A percentile compares a stretch with the other conserved stretches of the same genome.
Conservation (phyloP, 805 yeast genomes). For the Zygosaccharomyces pseudorouxii region DNA sequence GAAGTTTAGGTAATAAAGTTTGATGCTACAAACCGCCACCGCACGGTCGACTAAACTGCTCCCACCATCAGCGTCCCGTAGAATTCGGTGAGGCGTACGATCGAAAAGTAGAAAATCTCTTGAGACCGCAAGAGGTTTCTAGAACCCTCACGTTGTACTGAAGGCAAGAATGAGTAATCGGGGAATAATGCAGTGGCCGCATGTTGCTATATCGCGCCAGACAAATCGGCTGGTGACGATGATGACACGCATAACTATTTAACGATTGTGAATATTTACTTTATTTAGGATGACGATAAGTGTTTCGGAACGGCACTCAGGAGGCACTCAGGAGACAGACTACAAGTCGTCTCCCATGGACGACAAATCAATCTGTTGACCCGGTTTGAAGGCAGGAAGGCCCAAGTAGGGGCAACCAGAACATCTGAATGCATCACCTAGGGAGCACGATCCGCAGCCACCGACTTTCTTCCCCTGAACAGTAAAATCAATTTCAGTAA, state of each 20-base stretch:
- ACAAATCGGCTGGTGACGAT: background rate
- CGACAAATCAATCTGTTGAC: conserved; percentile 77
- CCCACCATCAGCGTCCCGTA: background rate
- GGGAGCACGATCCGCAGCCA: conserved; percentile 94
- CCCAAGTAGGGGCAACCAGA: conserved; percentile 98
- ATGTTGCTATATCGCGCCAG: conserved; percentile 1
- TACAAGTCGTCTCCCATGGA: conserved; percentile 73
- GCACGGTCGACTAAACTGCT: no score
- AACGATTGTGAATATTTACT: background rate
- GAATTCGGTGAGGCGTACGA: conserved; percentile 3
- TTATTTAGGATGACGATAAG: background rate
- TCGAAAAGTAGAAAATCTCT: background rate
- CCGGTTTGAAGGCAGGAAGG: conserved; percentile 96
- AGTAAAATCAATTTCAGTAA: conserved; percentile 90
- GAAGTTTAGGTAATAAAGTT: conserved; percentile 1
- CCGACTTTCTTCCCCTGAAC: conserved; percentile 91
- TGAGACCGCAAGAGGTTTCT: background rate
- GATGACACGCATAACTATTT: background rate
- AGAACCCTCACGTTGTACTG: background rate
- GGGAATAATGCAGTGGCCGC: background rate
- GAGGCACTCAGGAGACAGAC: background rate
- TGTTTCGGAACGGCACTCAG: no score
- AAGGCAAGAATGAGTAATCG: background rate
- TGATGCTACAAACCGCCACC: background rate
- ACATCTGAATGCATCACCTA: conserved; percentile 98